A percentile compares a stretch with the other conserved stretches of the same genome.
Conservation (phyloP, 2,329 filamentous ascomycete genomes). For the Ophiocordyceps robertsii region DNA sequence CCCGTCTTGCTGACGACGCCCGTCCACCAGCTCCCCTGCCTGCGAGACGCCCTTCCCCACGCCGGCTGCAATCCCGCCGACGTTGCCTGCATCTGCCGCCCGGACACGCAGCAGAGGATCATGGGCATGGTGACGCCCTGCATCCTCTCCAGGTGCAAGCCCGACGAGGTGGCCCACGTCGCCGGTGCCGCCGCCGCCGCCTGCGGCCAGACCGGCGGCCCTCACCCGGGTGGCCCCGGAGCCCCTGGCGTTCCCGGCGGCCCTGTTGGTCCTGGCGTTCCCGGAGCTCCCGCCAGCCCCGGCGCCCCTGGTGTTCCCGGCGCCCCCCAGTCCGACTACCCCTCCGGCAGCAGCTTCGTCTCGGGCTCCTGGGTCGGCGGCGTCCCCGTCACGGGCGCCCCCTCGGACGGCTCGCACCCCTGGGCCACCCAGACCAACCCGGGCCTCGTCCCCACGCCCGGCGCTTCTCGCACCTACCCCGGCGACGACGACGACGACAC, state of each 20-base stretch:
- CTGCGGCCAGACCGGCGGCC: conserved; percentile 12
- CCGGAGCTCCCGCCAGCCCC: not conserved
- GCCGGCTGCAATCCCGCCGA: conserved; percentile 23
- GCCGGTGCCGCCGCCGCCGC: conserved; percentile 14
- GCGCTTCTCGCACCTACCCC: too few species aligned
- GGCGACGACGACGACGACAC: too few species aligned
- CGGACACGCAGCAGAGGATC: conserved; percentile 16
- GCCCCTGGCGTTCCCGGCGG: not conserved
- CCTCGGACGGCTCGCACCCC: not conserved
- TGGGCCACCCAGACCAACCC: too few species aligned
- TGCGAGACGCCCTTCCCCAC: conserved; percentile 18
- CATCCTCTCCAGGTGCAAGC: conserved; percentile 19
- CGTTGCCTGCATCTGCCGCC: conserved; percentile 23
- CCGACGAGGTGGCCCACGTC: conserved; percentile 16
- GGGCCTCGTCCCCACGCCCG: too few species aligned
- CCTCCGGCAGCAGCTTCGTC: not conserved
- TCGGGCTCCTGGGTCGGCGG: not conserved
- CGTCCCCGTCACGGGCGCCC: not conserved
- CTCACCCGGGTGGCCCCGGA: not conserved
- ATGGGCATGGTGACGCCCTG: conserved; percentile 15
- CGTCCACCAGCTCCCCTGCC: conserved; percentile 17
- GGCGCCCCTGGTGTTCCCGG: not conserved
- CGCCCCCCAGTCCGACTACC: not conserved
- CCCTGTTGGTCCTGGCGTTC: not conserved
- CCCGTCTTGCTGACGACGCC: not conserved